Evolutionary conservation across 257 asterid genomes (phyloP).

Genomic region (Prunella vulgaris): DNA sequence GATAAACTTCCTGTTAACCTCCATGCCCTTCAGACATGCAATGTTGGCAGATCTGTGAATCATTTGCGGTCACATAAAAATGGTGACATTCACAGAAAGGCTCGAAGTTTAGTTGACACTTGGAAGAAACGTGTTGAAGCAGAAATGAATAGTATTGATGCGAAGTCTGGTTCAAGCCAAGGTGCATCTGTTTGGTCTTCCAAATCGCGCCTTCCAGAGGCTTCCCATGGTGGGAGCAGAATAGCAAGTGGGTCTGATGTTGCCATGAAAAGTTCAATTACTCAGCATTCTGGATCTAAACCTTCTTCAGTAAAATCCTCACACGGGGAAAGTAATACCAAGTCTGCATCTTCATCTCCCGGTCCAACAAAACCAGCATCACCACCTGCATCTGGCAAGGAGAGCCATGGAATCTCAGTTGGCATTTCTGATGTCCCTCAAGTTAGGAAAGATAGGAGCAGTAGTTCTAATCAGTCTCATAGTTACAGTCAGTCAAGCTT

Average conservation of each 20-base stretch:
- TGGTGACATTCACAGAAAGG: slow-evolving; percentile 74
- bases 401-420: slow-evolving; percentile 36
- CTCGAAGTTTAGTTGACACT: slow-evolving; percentile 77
- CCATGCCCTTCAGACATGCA: slow-evolving; percentile 79
- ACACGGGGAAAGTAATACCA: slow-evolving; percentile 54
- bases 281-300: slow-evolving; percentile 55
- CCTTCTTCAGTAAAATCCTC: slow-evolving; percentile 44
- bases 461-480: slow-evolving; percentile 76
- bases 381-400: slow-evolving; percentile 57
- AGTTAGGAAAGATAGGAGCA: slow-evolving; percentile 66
- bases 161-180: slow-evolving; percentile 26
- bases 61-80: slow-evolving; percentile 79
- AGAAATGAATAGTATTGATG: slow-evolving; percentile 72
- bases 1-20: slow-evolving; percentile 92
- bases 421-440: slow-evolving; percentile 48
- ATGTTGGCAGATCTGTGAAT: slow-evolving; percentile 92
- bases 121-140: slow-evolving; percentile 99
- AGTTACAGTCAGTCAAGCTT: slow-evolving; percentile 51
- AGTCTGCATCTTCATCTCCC: slow-evolving; percentile 65
- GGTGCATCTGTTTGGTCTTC: slow-evolving; percentile 51
- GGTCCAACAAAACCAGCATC: slow-evolving; percentile 45
- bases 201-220: slow-evolving; percentile 70
- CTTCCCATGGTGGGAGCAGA: slow-evolving; percentile 51
- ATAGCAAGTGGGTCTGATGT: slow-evolving; percentile 57
- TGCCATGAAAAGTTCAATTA: slow-evolving; percentile 40